These are phyloP conservation scores for Solanum medicagineum DNA, from an alignment of 257 asterid genomes.

Conservation along the genomic window DNA sequence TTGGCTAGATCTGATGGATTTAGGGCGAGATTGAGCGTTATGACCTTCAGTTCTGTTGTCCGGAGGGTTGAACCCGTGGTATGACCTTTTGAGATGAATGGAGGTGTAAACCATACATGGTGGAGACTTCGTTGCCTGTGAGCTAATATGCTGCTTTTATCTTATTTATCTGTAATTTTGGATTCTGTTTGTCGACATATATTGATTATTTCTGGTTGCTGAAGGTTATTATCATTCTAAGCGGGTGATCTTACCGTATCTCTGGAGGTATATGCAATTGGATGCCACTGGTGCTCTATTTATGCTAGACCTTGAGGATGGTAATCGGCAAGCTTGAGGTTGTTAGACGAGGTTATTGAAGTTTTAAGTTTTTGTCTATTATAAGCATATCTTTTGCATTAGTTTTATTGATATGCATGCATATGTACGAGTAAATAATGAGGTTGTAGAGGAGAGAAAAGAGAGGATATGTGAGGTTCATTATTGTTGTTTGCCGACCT, in stretches of 20 bases:
- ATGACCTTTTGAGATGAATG: background rate
- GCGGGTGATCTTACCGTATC: background rate
- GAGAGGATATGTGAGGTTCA: background rate
- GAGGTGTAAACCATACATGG: background rate
- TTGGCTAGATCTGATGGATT: background rate
- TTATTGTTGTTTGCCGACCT: constrained; percentile 16
- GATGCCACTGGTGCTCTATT: background rate
- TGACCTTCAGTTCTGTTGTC: background rate
- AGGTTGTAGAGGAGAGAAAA: background rate
- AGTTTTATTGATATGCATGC: background rate
- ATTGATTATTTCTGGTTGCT: background rate
- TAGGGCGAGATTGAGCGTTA: background rate
- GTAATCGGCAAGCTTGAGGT: background rate
- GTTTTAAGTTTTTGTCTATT: background rate
- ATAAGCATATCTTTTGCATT: background rate
- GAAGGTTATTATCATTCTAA: background rate
- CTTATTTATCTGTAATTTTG: background rate
- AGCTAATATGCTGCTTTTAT: background rate
- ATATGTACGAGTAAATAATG: background rate
- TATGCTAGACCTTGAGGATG: background rate
- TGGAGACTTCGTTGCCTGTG: background rate
- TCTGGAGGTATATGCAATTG: background rate
- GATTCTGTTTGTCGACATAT: background rate
- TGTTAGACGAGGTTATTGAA: background rate
- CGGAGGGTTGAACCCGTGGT: background rate